Conservation (phyloP, 345 rosid species). For the Odontarrhena argentea region DNA sequence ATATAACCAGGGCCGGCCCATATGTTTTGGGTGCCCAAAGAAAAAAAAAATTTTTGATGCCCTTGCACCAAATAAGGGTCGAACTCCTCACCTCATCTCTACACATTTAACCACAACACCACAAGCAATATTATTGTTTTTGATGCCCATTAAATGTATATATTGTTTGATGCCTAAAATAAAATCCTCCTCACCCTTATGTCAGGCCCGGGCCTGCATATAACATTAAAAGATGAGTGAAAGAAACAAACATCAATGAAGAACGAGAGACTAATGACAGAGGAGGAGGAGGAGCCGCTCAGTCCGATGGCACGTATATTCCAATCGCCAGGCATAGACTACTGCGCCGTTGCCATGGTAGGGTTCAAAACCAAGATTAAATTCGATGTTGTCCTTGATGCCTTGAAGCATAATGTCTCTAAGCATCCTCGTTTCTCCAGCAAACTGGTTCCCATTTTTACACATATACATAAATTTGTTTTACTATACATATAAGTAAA, state of each 20-base stretch:
- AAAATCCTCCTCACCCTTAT: no score
- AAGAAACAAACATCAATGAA: not conserved
- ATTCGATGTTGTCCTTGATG: constrained; percentile 47
- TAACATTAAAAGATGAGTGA: not conserved
- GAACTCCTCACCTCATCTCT: no score
- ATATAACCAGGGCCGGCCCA: no score
- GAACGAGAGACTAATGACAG: not conserved
- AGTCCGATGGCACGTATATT: constrained; percentile 63
- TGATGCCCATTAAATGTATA: no score
- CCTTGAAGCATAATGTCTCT: constrained; percentile 58
- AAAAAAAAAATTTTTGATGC: no score
- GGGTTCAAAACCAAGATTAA: constrained; percentile 54
- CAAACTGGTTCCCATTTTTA: constrained; percentile 49
- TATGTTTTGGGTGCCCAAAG: no score
- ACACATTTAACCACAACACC: no score
- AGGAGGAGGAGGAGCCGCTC: constrained; percentile 45
- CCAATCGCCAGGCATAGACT: constrained; percentile 53
- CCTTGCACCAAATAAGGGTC: no score
- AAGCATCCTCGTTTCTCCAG: constrained; percentile 87
- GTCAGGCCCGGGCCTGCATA: no score
- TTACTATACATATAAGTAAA: not conserved
- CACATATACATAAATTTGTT: not conserved
- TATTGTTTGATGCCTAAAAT: no score
- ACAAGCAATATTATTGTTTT: no score
- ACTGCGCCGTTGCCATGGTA: constrained; percentile 49